Base-by-base conservation (phyloP, 495 filamentous ascomycete species). In the Aspergillus ellipticus region DNA sequence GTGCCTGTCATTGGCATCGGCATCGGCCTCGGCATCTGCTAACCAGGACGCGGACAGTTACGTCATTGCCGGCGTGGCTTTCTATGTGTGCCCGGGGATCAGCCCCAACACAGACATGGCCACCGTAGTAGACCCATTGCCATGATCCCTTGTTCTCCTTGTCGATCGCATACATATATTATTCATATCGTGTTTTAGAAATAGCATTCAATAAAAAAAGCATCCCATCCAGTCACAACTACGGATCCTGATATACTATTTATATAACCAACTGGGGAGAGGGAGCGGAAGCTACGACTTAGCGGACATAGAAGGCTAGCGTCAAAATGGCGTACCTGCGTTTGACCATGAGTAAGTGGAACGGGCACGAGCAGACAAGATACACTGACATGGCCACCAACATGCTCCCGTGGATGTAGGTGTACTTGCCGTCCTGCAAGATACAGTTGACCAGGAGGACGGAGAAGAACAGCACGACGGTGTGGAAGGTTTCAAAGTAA, bases 271-370 rank as follows among this genome's bases (percentile, higher is more conserved):
- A n/a, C n/a, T n/a, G n/a, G n/a, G n/a, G n/a, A n/a, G n/a, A n/a
- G n/a, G n/a, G n/a, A 4, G 2, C 13, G 10, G n/a, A 1, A 13
- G 35, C 35, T 39, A 39, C 35, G 35, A 15, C 41, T 46, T 39
- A 54, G 54, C 83, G 89, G 26, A 89, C 86, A 62, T 83, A 89
- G 70, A 92, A 93, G 16, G 88, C 88, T 7, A 91, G 71, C 0
- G 85, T 88, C 56, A 92, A 90, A 53, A 92, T 91, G 33, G 82
- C 66, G 58, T 91, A 90, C 33, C 79, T 81, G 41, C 6, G 7
- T 39, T 5, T 0, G 13, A 39, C 35, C 13, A 13, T 39, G 5
- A 39, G 35, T n/a, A n/a, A 13, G 3, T 9, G 11, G 11, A n/a
- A 5, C 13, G n/a, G n/a, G 8, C 31, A 19, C 4, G 6, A 22